Percentiles rank a stretch among this genome's conserved stretches.
Conservation (phyloP, 2,329 filamentous ascomycete genomes). For the Echinosphaeria canescens region DNA sequence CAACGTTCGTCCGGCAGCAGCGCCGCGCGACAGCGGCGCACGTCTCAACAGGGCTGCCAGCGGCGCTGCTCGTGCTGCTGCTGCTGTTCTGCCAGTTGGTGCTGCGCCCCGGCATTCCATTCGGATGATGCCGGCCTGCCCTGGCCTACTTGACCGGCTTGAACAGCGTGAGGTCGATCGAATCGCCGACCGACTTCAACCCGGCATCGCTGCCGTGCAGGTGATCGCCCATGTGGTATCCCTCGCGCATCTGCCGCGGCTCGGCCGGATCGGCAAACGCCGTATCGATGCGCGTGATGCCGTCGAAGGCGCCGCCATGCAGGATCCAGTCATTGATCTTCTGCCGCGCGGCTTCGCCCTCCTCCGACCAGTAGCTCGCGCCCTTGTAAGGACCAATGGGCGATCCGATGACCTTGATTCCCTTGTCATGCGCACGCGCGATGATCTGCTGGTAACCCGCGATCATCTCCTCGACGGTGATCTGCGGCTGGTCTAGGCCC, state of each 20-base stretch:
- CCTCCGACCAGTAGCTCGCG: conserved; percentile 25
- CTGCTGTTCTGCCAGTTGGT: no score
- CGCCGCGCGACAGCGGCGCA: no score
- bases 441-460: conserved; percentile 36
- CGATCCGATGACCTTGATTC: conserved; percentile 34
- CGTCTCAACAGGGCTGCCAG: no score
- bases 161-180: conserved; percentile 34
- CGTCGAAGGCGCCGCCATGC: conserved; percentile 30
- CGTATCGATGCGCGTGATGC: conserved; percentile 37
- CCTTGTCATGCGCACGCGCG: conserved; percentile 25
- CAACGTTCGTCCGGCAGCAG: no score
- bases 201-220: conserved; percentile 38
- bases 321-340: conserved; percentile 40
- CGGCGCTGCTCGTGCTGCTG: no score
- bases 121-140: no score
- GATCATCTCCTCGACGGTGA: conserved; percentile 27
- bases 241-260: conserved; percentile 20
- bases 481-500: no score
- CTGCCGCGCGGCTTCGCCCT: conserved; percentile 31
- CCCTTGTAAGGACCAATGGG: conserved; percentile 44
- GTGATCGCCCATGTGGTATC: conserved; percentile 40
- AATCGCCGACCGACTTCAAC: conserved; percentile 34
- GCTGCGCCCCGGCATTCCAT: no score
- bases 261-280: conserved; percentile 27
- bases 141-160: no score